phyloP scores from a whole-genome alignment of 768 basidiomycete species.

The Leccinellum rugosiceps region DNA sequence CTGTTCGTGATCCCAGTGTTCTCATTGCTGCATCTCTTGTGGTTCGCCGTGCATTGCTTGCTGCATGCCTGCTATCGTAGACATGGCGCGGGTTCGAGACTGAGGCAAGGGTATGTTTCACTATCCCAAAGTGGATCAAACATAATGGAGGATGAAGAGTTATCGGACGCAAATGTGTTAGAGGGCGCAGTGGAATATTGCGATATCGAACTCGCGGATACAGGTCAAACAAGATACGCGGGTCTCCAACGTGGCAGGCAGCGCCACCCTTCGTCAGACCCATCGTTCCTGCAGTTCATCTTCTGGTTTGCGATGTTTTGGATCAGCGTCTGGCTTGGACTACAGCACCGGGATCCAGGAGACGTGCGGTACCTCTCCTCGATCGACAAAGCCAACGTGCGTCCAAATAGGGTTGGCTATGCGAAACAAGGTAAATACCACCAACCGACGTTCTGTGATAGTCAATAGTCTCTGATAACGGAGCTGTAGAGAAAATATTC shows the following conservation, averaged over 20 bases:
- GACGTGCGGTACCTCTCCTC: constrained; percentile 12
- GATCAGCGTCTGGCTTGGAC: neutral
- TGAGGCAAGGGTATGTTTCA: constrained; percentile 3
- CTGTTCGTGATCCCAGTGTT: constrained; percentile 13
- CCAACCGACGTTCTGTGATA: no score
- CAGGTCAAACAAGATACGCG: neutral
- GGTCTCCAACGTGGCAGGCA: neutral
- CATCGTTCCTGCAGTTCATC: neutral
- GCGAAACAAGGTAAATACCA: constrained; percentile 8
- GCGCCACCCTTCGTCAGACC: neutral
- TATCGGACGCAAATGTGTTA: neutral
- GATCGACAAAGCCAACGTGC: constrained; percentile 9
- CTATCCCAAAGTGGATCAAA: constrained; percentile 3
- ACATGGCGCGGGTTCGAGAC: neutral
- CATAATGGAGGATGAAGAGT: neutral
- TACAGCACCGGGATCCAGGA: neutral
- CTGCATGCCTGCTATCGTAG: neutral
- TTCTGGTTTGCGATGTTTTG: constrained; percentile 7
- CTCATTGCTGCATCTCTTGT: constrained; percentile 4
- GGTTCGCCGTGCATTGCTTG: neutral
- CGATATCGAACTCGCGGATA: neutral
- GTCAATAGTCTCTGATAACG: neutral
- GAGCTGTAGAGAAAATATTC: constrained; percentile 11
- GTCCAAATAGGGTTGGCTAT: constrained; percentile 13
- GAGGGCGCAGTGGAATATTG: neutral